Base-by-base conservation (phyloP, 2,329 filamentous ascomycete species). In the Pestalotiopsis sp. region DNA sequence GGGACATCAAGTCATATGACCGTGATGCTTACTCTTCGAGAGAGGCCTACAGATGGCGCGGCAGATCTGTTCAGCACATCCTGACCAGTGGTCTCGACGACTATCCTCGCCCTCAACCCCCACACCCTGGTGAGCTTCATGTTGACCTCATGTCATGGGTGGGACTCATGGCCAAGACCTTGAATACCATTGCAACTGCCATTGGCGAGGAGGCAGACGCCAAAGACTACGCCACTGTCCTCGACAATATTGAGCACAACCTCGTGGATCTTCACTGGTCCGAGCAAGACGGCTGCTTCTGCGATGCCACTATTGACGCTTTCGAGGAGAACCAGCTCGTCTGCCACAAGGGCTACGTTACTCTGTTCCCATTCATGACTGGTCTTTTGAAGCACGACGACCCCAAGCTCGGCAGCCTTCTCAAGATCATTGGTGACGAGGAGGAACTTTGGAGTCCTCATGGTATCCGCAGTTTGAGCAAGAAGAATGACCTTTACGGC, bases 281-380 rank as follows among this genome's bases (percentile, higher is more conserved):
- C 20, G 88, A 93, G 67, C 86, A 91, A 74, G 87, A 91, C 3
- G 90, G 93, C 68, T 93, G 92, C 71, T 99, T 94, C 83, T 99
- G 96, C 79, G 96, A 99, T 79, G 94, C 94, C 1, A 98, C 94
- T 0, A 92, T 99, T 70, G 95, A 99, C 75, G 94, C 94, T 70
- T 99, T 93, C 77, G 96, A 99, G 80, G 96, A 99, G 82, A 91
- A 93, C 76, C 81, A 87, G 45, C 91, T 96, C 23, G 93, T 98
- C 57, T 99, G 96, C 83, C 96, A 98, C 84, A 97, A 97, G 81
- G 96, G 96, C 23, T 99, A 99, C 77, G 90, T 98, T 73, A 96
- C 93, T 25, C 85, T 99, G 36, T 96, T 97, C 80, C 96, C 96
- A 1, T 97, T 98, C 85, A 82, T 98, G 73, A 89, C 93, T 2